Conservation (phyloP, 352 stramenopile genomes). For the Globisporangium solare region DNA sequence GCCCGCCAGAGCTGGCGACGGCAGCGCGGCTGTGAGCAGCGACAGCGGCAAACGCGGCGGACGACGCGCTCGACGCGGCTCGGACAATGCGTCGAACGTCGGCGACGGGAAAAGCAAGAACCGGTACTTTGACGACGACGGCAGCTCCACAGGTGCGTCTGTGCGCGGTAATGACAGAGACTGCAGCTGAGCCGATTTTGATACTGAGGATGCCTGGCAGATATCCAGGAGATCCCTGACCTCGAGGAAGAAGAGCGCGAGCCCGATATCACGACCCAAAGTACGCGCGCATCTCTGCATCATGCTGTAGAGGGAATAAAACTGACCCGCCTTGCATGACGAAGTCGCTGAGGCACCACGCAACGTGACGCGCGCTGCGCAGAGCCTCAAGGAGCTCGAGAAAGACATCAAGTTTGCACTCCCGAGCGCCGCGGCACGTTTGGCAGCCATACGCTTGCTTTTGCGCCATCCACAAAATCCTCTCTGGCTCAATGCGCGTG, state of each 20-base stretch:
- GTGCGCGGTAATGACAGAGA: background rate
- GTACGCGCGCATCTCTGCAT: constrained; percentile 14
- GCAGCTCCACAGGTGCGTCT: constrained; percentile 44
- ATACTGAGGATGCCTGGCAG: constrained; percentile 14
- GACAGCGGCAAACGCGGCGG: constrained; percentile 38
- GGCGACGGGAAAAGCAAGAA: constrained; percentile 51
- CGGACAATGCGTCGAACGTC: constrained; percentile 18
- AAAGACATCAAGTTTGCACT: constrained; percentile 77
- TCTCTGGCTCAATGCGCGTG: background rate
- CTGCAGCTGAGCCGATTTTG: background rate
- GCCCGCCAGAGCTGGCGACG: constrained; percentile 12
- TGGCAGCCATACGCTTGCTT: background rate
- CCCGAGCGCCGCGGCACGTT: constrained; percentile 40
- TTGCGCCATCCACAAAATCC: too few species aligned
- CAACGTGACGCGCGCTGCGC: constrained; percentile 58
- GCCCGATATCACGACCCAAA: constrained; percentile 64
- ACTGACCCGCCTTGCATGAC: too few species aligned
- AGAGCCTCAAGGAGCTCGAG: constrained; percentile 77
- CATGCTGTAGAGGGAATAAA: too few species aligned
- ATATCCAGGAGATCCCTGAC: constrained; percentile 78
- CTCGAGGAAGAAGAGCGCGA: constrained; percentile 79
- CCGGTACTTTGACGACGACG: constrained; percentile 71
- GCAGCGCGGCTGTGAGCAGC: background rate
- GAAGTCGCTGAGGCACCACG: constrained; percentile 73
- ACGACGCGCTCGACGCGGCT: constrained; percentile 46